phyloP scores from a whole-genome alignment of 2,329 filamentous ascomycete species.

The Remersonia thermophila region DNA sequence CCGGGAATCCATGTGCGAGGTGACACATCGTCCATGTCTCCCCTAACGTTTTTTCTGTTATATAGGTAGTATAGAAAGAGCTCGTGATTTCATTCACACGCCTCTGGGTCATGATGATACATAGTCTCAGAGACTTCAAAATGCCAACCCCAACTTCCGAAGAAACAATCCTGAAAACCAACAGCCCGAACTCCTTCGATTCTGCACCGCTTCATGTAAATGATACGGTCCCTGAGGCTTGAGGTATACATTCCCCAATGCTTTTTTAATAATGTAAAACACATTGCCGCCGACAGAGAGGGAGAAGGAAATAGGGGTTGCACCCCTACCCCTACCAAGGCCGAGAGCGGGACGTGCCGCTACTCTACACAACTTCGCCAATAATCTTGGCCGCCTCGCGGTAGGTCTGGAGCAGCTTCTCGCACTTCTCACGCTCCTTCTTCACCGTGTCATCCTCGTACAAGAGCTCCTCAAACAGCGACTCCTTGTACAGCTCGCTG shows the following conservation, averaged over 20 bases:
- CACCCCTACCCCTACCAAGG: too few species aligned
- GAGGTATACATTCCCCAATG: too few species aligned
- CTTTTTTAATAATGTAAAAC: too few species aligned
- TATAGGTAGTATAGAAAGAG: conserved; percentile 29
- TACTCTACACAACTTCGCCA: conserved; percentile 71
- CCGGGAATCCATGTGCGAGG: too few species aligned
- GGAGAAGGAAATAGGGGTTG: too few species aligned
- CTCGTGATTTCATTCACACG: conserved; percentile 8
- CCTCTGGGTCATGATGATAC: conserved; percentile 1
- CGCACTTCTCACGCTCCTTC: conserved; percentile 96
- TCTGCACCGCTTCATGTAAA: not conserved
- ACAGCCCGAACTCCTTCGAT: not conserved
- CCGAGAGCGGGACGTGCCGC: too few species aligned
- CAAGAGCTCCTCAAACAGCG: conserved; percentile 78
- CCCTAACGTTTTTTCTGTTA: too few species aligned
- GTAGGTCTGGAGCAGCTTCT: conserved; percentile 89
- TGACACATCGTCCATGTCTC: too few species aligned
- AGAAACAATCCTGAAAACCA: too few species aligned
- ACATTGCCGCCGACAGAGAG: too few species aligned
- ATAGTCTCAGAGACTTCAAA: too few species aligned
- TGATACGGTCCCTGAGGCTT: not conserved
- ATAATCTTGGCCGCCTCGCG: conserved; percentile 97
- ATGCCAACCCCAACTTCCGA: not conserved
- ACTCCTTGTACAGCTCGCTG: conserved; percentile 87
- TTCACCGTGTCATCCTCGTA: conserved; percentile 98